phyloP scores from a whole-genome alignment of 2,329 filamentous ascomycete genomes.

The Stagonosporopsis tanaceti region DNA sequence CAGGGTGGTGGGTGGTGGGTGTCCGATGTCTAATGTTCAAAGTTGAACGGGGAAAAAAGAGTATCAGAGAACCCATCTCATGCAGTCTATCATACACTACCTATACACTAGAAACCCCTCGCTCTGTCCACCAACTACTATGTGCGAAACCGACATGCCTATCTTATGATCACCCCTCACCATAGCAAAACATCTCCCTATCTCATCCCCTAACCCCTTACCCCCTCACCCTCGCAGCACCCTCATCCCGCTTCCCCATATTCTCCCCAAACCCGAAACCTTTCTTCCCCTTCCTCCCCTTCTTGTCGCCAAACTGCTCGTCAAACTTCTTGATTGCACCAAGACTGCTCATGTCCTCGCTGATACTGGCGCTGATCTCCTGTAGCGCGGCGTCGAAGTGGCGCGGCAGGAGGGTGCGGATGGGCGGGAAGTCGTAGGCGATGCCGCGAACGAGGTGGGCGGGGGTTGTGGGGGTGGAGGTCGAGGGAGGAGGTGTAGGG shows the following conservation, averaged over 20 bases:
- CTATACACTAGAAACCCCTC: too few species aligned
- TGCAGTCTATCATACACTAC: too few species aligned
- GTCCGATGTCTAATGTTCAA: too few species aligned
- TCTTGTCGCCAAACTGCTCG: conserved; percentile 88
- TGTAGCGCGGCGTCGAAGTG: conserved; percentile 88
- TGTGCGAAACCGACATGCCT: too few species aligned
- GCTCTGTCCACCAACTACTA: too few species aligned
- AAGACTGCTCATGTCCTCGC: conserved; percentile 89
- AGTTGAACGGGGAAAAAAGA: too few species aligned
- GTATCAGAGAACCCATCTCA: too few species aligned
- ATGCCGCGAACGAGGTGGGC: conserved; percentile 41
- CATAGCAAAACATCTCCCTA: neutral
- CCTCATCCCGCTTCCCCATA: conserved; percentile 38
- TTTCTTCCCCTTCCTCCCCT: conserved; percentile 69
- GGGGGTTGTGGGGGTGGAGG: conserved; percentile 16
- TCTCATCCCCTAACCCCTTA: neutral
- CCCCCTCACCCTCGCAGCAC: conserved; percentile 41
- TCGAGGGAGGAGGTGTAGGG: neutral
- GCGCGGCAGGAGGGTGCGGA: conserved; percentile 67
- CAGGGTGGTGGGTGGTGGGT: too few species aligned
- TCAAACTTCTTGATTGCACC: conserved; percentile 93
- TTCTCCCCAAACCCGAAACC: conserved; percentile 60
- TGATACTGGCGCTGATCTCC: conserved; percentile 92
- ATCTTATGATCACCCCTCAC: too few species aligned
- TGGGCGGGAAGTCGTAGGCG: conserved; percentile 70